phyloP scores from a whole-genome alignment of 1,139 yeast species.

The Zygoascus hellenicus region DNA sequence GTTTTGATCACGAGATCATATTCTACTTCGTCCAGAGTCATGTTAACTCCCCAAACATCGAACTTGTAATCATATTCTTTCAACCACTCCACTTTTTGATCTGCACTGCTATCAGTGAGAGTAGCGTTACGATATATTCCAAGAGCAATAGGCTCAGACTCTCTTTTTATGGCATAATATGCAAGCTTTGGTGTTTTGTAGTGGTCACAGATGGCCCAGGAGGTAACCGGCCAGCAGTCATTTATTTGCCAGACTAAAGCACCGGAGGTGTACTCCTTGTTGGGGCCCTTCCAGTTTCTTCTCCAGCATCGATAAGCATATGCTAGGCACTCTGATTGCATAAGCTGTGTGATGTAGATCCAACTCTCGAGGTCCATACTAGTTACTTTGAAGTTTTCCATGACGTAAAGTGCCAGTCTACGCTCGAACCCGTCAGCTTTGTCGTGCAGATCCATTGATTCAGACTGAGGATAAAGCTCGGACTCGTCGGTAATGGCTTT shows the following conservation, averaged over 20 bases:
- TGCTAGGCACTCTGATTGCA: conserved; percentile 46
- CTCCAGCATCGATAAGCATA: conserved; percentile 46
- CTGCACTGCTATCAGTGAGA: neutral
- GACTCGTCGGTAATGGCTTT: conserved; percentile 33
- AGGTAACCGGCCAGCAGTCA: conserved; percentile 48
- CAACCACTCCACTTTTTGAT: neutral
- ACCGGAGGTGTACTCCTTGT: conserved; percentile 38
- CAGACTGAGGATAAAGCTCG: conserved; percentile 39
- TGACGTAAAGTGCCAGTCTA: conserved; percentile 41
- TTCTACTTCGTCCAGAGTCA: conserved; percentile 25
- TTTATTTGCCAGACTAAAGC: conserved; percentile 48
- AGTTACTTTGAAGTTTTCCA: conserved; percentile 38
- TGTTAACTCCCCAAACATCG: conserved; percentile 44
- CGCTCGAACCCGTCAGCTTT: conserved; percentile 44
- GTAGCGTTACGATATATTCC: conserved; percentile 34
- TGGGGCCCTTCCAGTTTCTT: conserved; percentile 41
- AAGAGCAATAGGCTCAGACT: conserved; percentile 34
- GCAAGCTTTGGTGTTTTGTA: conserved; percentile 40
- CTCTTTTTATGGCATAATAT: conserved; percentile 44
- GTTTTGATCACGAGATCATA: conserved; percentile 32
- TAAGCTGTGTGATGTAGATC: conserved; percentile 46
- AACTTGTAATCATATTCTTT: conserved; percentile 10
- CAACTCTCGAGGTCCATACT: conserved; percentile 37
- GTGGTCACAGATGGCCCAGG: conserved; percentile 45
- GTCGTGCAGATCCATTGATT: conserved; percentile 37